Percentiles rank a stretch among this genome's conserved stretches.
These are phyloP conservation scores for Herpetospermum pedunculosum DNA, from an alignment of 306 rosid genomes.

Conservation along the genomic window DNA sequence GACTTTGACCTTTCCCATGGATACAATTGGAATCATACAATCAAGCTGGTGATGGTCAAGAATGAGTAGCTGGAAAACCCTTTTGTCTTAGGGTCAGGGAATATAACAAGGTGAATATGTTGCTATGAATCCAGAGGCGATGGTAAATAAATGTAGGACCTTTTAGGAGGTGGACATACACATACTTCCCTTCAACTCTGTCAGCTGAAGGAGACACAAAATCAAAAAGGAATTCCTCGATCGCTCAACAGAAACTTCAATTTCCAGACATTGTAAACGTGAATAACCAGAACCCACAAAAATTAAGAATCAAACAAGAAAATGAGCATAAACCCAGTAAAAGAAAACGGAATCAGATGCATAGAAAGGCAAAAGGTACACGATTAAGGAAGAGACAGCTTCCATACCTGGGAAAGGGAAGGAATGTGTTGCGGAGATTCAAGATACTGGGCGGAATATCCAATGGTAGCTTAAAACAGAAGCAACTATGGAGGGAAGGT, in stretches of 20 bases:
- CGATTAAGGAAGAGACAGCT: neutral
- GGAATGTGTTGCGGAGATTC: neutral
- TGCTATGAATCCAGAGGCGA: neutral
- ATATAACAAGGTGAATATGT: neutral
- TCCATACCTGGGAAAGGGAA: neutral
- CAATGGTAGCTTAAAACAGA: neutral
- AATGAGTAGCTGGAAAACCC: neutral
- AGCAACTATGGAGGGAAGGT: neutral
- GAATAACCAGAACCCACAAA: neutral
- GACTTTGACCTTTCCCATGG: neutral
- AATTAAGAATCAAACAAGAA: neutral
- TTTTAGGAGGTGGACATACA: neutral
- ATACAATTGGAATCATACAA: neutral
- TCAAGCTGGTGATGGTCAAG: neutral
- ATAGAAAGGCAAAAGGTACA: neutral
- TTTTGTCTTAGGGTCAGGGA: no score
- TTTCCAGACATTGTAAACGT: neutral
- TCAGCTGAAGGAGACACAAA: neutral
- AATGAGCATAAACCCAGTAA: neutral
- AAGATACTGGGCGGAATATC: neutral
- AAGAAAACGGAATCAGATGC: constrained; percentile 1
- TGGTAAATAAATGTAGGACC: neutral
- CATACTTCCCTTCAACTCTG: neutral
- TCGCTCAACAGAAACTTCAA: neutral
- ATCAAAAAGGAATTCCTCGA: neutral